A percentile compares a stretch with the other conserved stretches of the same genome.
Evolutionary conservation across 306 rosid genomes (phyloP).

Genomic region (Acacia confusa): DNA sequence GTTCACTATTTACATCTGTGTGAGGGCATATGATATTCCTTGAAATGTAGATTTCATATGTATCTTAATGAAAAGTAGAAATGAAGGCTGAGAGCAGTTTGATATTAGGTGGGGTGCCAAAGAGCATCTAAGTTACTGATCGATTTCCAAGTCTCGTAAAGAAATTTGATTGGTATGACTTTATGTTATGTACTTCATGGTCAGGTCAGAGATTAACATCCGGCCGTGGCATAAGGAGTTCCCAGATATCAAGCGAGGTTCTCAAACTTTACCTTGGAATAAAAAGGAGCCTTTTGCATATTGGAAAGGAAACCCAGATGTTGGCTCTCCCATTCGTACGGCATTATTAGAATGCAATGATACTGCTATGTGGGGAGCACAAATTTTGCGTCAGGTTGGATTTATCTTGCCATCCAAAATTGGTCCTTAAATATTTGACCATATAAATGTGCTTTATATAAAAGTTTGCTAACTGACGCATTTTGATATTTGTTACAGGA

Average conservation of each 20-base stretch:
- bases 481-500: slow-evolving; percentile 49
- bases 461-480: slow-evolving; percentile 19
- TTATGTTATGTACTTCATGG: slow-evolving; percentile 30
- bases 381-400: slow-evolving; percentile 87
- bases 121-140: slow-evolving; percentile 6
- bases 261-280: slow-evolving; percentile 52
- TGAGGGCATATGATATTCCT: neutral
- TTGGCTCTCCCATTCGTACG: slow-evolving; percentile 65
- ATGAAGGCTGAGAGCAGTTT: neutral
- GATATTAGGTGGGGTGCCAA: neutral
- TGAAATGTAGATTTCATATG: neutral
- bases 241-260: slow-evolving; percentile 64
- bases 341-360: slow-evolving; percentile 67
- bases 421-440: neutral
- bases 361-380: slow-evolving; percentile 65
- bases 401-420: slow-evolving; percentile 14
- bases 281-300: slow-evolving; percentile 57
- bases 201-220: slow-evolving; percentile 82
- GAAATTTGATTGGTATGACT: neutral
- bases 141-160: slow-evolving; percentile 6
- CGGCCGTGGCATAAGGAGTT: slow-evolving; percentile 79
- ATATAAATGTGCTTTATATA: neutral
- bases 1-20: neutral
- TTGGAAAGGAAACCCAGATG: slow-evolving; percentile 98
- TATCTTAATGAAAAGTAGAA: neutral